Conservation (phyloP, 2,329 filamentous ascomycete genomes). For the Chaetomiaceae sp. region DNA sequence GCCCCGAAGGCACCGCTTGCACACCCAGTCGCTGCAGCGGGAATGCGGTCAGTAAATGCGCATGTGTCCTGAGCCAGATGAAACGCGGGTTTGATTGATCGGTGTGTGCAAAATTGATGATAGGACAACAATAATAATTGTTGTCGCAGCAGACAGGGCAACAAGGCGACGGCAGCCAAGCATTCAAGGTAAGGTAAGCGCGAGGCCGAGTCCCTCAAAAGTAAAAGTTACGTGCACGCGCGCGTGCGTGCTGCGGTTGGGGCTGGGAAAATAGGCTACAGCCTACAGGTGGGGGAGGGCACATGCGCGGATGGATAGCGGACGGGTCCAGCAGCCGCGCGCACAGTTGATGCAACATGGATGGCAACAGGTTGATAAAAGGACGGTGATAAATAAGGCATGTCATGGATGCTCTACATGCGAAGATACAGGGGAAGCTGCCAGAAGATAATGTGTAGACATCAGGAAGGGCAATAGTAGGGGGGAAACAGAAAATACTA, state of each 20-base stretch:
- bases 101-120: too few species aligned
- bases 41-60: constrained; percentile 2
- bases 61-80: neutral
- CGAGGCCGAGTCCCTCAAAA: neutral
- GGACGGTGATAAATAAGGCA: too few species aligned
- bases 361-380: too few species aligned
- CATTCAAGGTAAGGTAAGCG: constrained; percentile 6
- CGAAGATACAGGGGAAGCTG: neutral
- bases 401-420: too few species aligned
- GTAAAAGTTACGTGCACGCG: too few species aligned
- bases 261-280: constrained; percentile 11
- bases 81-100: neutral
- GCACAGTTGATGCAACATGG: constrained; percentile 4
- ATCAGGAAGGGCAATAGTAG: neutral
- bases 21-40: constrained; percentile 16
- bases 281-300: constrained; percentile 13
- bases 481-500: too few species aligned
- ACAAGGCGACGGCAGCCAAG: neutral
- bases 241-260: too few species aligned
- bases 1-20: constrained; percentile 19
- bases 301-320: neutral
- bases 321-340: neutral
- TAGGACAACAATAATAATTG: too few species aligned
- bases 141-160: neutral
- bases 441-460: neutral